A percentile compares a stretch with the other conserved stretches of the same genome.
Evolutionary conservation across 257 asterid genomes (phyloP).

Genomic region (Scutellaria baicalensis): DNA sequence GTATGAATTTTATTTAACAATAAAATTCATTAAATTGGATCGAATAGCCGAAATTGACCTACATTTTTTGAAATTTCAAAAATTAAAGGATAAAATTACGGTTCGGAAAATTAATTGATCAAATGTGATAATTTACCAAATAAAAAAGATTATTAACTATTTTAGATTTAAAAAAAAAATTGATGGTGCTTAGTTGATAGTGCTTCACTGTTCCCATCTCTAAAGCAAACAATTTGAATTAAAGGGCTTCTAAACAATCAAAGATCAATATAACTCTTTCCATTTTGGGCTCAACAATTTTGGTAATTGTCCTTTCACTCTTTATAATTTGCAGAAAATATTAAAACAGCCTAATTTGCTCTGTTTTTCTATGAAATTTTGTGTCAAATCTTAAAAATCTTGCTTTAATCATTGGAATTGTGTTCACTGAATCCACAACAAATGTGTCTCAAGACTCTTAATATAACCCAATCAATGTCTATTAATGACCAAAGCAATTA

Average conservation of each 20-base stretch:
- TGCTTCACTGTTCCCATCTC: background rate
- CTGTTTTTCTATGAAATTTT: background rate
- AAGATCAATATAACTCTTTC: background rate
- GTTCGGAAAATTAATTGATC: too few relatives aligned
- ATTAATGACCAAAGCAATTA: too few relatives aligned
- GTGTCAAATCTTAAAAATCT: background rate
- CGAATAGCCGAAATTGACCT: too few relatives aligned
- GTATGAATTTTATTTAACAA: too few relatives aligned
- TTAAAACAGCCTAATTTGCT: constrained; percentile 5
- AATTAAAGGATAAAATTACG: too few relatives aligned
- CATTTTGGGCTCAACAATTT: constrained; percentile 7
- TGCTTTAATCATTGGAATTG: background rate
- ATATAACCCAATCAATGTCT: background rate
- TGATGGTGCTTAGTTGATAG: background rate
- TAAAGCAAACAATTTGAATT: background rate
- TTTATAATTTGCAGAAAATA: constrained; percentile 7
- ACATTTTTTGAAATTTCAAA: too few relatives aligned
- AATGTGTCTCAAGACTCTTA: background rate
- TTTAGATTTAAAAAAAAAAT: too few relatives aligned
- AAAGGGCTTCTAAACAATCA: background rate
- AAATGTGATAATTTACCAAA: too few relatives aligned
- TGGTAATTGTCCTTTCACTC: background rate
- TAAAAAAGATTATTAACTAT: too few relatives aligned
- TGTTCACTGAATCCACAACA: constrained; percentile 29
- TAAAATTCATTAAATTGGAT: too few relatives aligned